phyloP scores from a whole-genome alignment of 2,329 filamentous ascomycete species.

The Pseudogymnoascus sp. region DNA sequence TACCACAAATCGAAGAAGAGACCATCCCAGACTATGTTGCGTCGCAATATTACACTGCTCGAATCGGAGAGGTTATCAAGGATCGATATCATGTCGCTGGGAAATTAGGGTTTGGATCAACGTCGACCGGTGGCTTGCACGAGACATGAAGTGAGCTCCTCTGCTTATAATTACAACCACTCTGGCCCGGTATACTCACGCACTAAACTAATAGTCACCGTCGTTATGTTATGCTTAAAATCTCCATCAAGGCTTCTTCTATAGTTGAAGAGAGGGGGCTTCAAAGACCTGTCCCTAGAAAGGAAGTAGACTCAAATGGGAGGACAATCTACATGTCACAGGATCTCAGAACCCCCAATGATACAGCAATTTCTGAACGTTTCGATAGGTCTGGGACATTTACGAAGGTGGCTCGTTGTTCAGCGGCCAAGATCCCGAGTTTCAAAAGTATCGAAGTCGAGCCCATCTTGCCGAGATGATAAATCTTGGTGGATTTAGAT shows the following conservation, averaged over 20 bases:
- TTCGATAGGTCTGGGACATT: constrained; percentile 39
- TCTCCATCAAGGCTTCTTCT: constrained; percentile 15
- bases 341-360: constrained; percentile 23
- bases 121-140: constrained; percentile 19
- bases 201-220: constrained; percentile 14
- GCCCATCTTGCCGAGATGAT: constrained; percentile 42
- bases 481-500: constrained; percentile 19
- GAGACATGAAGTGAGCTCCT: constrained; percentile 17
- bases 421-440: constrained; percentile 16
- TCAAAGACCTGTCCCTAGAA: constrained; percentile 33
- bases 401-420: constrained; percentile 40
- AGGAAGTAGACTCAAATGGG: constrained; percentile 29
- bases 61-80: constrained; percentile 16
- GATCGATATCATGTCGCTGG: constrained; percentile 17
- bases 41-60: constrained; percentile 15
- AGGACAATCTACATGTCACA: constrained; percentile 37
- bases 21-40: not conserved
- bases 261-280: constrained; percentile 33
- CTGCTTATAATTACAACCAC: constrained; percentile 14
- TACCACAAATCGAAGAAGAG: constrained; percentile 1
- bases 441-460: not conserved
- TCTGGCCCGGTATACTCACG: constrained; percentile 1
- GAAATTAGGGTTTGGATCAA: constrained; percentile 18
- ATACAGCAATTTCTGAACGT: constrained; percentile 14
- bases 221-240: constrained; percentile 18